Base-by-base conservation (phyloP, 2,329 filamentous ascomycete species). In the Xylariaceae sp. region DNA sequence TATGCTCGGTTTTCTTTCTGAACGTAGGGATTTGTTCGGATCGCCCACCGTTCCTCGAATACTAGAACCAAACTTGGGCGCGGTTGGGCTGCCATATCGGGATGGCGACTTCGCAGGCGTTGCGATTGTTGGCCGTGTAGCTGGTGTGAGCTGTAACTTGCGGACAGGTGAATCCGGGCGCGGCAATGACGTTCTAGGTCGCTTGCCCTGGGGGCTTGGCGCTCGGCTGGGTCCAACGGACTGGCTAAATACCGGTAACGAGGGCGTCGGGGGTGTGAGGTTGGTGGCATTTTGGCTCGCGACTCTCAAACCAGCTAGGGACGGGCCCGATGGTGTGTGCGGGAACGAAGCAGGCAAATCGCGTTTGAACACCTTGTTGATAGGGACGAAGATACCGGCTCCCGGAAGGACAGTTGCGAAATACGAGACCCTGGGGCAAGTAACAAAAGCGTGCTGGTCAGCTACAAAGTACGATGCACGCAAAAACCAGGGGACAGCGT, bases 341-440 rank as follows among this genome's bases (percentile, higher is more conserved):
- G 87, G 81, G 22, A 80, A 75, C 29, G 76, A 74, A 13, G 75
- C 72, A 19, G 78, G 77, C 39, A 80, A 83, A 47, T 80, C 81
- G 67, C 83, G 86, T 70, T 81, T 88, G 67, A 80, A 79, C 32
- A 89, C 89, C 70, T 95, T 94, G 69, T 86, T 83, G 15, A 94
- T 76, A 3, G 94, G 94, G 13, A 99, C 80, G 68, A 99, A 99
- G 66, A 99, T 97, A 56, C 94, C 94, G 2, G 94, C 85, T 57
- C 90, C 90, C 0, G 89, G 82, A 19, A 86, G 74, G 2, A 80
- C 80, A 10, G 94, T 96, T 34, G 77, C 79, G 70, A 99, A 99
- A 73, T 99, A 99, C 32, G 77, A 83, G 46, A 85, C 67, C 53
- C 83, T 86, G 67, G 59, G 26, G 42, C 30, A 32, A 8, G 26